Percentiles rank a stretch among this genome's conserved stretches.
These are phyloP conservation scores for Venturia carpophila DNA, from an alignment of 2,329 filamentous ascomycete genomes.

Conservation along the genomic window DNA sequence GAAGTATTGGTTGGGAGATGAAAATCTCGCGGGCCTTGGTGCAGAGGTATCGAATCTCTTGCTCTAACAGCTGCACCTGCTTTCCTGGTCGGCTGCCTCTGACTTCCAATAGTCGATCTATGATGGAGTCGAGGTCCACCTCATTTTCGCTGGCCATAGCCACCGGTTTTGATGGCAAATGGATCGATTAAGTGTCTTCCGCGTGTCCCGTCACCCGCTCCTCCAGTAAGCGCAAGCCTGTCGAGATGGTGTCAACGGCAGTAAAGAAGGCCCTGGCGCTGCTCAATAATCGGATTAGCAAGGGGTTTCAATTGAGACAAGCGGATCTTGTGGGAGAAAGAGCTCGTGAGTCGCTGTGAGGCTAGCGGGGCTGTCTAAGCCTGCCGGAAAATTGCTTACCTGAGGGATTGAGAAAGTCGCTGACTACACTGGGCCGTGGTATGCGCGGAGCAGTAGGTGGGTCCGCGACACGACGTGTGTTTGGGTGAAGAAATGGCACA, in stretches of 20 bases:
- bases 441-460: not conserved
- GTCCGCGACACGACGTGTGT: conserved; percentile 9
- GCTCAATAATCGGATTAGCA: not conserved
- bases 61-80: conserved; percentile 93
- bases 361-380: not conserved
- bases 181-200: conserved; percentile 15
- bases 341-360: not conserved
- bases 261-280: not conserved
- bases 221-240: conserved; percentile 10
- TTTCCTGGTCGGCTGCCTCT: conserved; percentile 96
- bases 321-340: not conserved
- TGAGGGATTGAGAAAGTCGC: not conserved
- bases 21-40: conserved; percentile 99
- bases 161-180: conserved; percentile 9
- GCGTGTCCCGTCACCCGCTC: conserved; percentile 15
- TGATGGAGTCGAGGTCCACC: conserved; percentile 98
- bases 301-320: not conserved
- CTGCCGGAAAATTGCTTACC: conserved; percentile 1
- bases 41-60: conserved; percentile 94
- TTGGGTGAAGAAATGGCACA: conserved; percentile 6
- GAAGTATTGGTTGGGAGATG: conserved; percentile 95
- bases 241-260: conserved; percentile 11
- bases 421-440: not conserved
- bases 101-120: conserved; percentile 95
- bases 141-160: conserved; percentile 71